phyloP scores from a whole-genome alignment of 306 rosid species.

The Cyamopsis tetragonoloba region DNA sequence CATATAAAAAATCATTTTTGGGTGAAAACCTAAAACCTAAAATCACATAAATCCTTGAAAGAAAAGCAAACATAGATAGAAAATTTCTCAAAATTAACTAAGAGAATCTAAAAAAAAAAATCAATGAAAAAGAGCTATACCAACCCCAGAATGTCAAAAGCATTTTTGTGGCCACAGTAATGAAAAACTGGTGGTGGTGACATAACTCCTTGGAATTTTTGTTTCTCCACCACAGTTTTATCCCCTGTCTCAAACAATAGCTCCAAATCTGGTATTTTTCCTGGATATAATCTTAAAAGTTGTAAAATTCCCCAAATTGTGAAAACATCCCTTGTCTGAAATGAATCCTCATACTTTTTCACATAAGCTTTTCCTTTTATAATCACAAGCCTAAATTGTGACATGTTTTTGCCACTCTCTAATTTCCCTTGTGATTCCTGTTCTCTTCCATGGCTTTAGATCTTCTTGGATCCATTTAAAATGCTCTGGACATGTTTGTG shows the following conservation, averaged over 20 bases:
- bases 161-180: conserved; percentile 5
- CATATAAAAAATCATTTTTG: no score
- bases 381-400: conserved; percentile 29
- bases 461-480: conserved; percentile 41
- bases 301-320: conserved; percentile 40
- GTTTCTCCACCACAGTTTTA: not conserved
- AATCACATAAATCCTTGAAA: not conserved
- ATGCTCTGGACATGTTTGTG: conserved; percentile 30
- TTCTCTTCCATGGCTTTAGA: conserved; percentile 30
- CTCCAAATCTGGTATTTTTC: conserved; percentile 36
- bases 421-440: conserved; percentile 35
- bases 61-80: not conserved
- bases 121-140: conserved; percentile 16
- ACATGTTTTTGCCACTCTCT: conserved; percentile 1
- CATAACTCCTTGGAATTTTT: not conserved
- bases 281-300: conserved; percentile 38
- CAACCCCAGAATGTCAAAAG: conserved; percentile 43
- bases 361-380: conserved; percentile 26
- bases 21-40: no score
- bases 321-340: conserved; percentile 34
- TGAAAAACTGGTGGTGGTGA: conserved; percentile 33
- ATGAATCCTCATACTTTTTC: not conserved
- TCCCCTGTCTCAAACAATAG: conserved; percentile 34
- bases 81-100: not conserved
- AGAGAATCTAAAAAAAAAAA: not conserved